phyloP scores from a whole-genome alignment of 495 filamentous ascomycete species.

The Aspergillus heteromorphus region DNA sequence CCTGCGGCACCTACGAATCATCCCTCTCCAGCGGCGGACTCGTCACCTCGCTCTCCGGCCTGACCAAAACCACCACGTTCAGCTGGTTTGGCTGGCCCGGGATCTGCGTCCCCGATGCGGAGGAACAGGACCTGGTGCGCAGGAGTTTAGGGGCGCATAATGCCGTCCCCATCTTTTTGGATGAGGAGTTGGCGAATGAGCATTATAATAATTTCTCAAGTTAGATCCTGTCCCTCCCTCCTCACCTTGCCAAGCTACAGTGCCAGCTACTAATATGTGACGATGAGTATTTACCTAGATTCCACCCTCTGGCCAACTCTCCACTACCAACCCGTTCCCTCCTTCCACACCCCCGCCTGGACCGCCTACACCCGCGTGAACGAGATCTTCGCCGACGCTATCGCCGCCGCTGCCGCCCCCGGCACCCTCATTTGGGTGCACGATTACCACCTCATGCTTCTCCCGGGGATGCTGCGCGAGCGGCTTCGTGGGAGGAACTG shows the following conservation, averaged over 20 bases:
- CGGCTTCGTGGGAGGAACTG: constrained; percentile 67
- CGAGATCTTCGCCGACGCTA: constrained; percentile 71
- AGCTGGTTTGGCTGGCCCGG: constrained; percentile 95
- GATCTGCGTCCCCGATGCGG: constrained; percentile 46
- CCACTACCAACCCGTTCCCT: constrained; percentile 90
- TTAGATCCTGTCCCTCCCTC: no score
- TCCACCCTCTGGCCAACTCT: constrained; percentile 94
- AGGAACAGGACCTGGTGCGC: constrained; percentile 42
- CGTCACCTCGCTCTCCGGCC: constrained; percentile 77
- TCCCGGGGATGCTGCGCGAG: constrained; percentile 80
- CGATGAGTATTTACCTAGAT: constrained; percentile 45
- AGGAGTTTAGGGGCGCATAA: constrained; percentile 42
- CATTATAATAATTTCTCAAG: constrained; percentile 62
- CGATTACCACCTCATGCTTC: constrained; percentile 92
- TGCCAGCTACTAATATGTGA: constrained; percentile 42
- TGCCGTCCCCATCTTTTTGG: constrained; percentile 50
- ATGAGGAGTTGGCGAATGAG: constrained; percentile 46
- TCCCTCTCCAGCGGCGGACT: constrained; percentile 84
- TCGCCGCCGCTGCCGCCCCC: constrained; percentile 65
- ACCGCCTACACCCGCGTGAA: constrained; percentile 83
- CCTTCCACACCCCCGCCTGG: constrained; percentile 84
- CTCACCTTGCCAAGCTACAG: no score
- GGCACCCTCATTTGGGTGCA: constrained; percentile 92
- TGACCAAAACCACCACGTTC: constrained; percentile 80
- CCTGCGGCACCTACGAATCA: constrained; percentile 74